phyloP scores from a whole-genome alignment of 164 flowering plant genomes.

The Echeveria elegans region DNA sequence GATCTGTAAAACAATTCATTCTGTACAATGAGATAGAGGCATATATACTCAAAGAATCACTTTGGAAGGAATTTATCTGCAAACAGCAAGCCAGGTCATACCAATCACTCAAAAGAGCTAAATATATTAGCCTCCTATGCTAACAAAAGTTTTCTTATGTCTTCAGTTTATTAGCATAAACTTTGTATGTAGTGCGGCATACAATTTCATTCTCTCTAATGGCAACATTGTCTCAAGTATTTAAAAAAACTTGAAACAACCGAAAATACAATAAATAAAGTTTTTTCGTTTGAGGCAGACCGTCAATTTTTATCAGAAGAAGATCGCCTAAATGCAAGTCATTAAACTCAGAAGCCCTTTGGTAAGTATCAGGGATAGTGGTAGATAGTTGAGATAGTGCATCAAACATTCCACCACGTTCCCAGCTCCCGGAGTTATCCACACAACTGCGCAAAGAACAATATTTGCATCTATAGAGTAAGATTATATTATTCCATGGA shows the following conservation, averaged over 20 bases:
- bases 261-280: not conserved
- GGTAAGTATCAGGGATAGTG: conserved; percentile 51
- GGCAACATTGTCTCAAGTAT: not conserved
- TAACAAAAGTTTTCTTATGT: not conserved
- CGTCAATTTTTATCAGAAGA: conserved; percentile 60
- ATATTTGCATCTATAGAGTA: not conserved
- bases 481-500: not conserved
- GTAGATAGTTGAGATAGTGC: conserved; percentile 65
- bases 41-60: no score
- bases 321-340: conserved; percentile 93
- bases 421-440: conserved; percentile 93
- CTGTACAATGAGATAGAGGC: no score
- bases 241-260: no score
- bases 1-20: no score
- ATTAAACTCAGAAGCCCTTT: conserved; percentile 58
- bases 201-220: not conserved
- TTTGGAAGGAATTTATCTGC: no score
- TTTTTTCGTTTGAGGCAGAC: conserved; percentile 21
- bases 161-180: no score
- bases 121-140: not conserved
- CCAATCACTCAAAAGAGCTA: no score
- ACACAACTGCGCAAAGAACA: conserved; percentile 49
- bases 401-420: conserved; percentile 88
- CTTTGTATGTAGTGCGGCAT: not conserved
- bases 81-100: no score